phyloP scores from a whole-genome alignment of 352 stramenopile species.

The Phytophthora cactorum region DNA sequence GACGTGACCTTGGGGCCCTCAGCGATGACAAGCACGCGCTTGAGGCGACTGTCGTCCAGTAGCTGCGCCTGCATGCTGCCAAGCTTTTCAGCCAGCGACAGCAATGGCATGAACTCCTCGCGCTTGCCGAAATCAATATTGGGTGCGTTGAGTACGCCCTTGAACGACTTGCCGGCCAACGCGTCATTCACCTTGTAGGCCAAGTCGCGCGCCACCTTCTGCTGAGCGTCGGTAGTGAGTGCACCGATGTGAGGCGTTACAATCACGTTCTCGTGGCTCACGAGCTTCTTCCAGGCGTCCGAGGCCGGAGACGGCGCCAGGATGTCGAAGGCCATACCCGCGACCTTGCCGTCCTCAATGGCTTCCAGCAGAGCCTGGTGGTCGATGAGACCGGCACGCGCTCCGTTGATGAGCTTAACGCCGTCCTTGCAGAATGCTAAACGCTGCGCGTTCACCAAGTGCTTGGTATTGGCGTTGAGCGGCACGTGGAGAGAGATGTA shows the following conservation, averaged over 20 bases:
- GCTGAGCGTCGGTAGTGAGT: constrained; percentile 94
- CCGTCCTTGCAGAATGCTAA: constrained; percentile 92
- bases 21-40: constrained; percentile 75
- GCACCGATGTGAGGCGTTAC: constrained; percentile 96
- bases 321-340: constrained; percentile 79
- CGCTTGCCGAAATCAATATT: constrained; percentile 90
- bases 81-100: constrained; percentile 92
- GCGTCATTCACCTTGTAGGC: constrained; percentile 93
- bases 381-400: constrained; percentile 94
- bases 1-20: constrained; percentile 86
- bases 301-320: constrained; percentile 52
- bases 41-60: constrained; percentile 74
- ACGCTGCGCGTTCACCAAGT: constrained; percentile 87
- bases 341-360: constrained; percentile 84
- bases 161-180: constrained; percentile 92
- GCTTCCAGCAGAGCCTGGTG: constrained; percentile 89
- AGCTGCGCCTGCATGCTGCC: constrained; percentile 89
- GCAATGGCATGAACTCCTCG: constrained; percentile 82
- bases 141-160: constrained; percentile 95
- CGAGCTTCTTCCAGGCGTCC: constrained; percentile 73
- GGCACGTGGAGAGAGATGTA: constrained; percentile 97
- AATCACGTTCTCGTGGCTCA: constrained; percentile 91
- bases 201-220: constrained; percentile 91
- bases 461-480: constrained; percentile 94
- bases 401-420: constrained; percentile 95